These are phyloP conservation scores for Colletotrichum sp. DNA, from an alignment of 2,329 filamentous ascomycete species.

Conservation along the genomic window DNA sequence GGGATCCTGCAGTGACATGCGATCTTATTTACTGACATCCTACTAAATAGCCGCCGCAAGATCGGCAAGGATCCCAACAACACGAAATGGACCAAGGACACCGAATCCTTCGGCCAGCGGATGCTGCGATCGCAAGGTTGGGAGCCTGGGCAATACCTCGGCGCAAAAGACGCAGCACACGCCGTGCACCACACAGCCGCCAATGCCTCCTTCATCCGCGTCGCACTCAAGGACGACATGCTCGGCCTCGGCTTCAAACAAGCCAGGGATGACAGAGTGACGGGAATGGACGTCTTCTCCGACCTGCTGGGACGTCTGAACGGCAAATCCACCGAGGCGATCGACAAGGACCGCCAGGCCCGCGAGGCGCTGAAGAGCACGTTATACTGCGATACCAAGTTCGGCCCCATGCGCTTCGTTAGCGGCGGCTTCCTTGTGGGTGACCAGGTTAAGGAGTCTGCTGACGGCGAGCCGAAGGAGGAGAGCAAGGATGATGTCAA, in stretches of 20 bases:
- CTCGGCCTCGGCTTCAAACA: slow-evolving; percentile 85
- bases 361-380: slow-evolving; percentile 74
- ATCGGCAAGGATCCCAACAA: slow-evolving; percentile 95
- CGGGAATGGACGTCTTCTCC: slow-evolving; percentile 86
- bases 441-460: slow-evolving; percentile 56
- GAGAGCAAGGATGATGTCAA: slow-evolving; percentile 26
- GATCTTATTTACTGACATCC: not conserved
- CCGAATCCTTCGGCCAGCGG: slow-evolving; percentile 83
- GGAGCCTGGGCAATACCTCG: slow-evolving; percentile 83
- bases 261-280: slow-evolving; percentile 76
- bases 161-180: slow-evolving; percentile 77
- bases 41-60: slow-evolving; percentile 55
- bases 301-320: slow-evolving; percentile 88
- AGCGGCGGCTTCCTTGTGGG: slow-evolving; percentile 75
- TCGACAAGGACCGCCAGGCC: slow-evolving; percentile 72
- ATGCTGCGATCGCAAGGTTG: slow-evolving; percentile 90
- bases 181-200: slow-evolving; percentile 78
- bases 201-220: slow-evolving; percentile 84
- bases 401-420: slow-evolving; percentile 84
- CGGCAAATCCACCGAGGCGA: slow-evolving; percentile 76
- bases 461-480: slow-evolving; percentile 31
- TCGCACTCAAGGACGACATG: slow-evolving; percentile 87
- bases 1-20: not conserved
- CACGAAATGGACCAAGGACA: slow-evolving; percentile 86
- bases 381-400: slow-evolving; percentile 75